Evolutionary conservation across 148 eudicot genomes (phyloP).

Genomic region (Fallopia convolvulus): DNA sequence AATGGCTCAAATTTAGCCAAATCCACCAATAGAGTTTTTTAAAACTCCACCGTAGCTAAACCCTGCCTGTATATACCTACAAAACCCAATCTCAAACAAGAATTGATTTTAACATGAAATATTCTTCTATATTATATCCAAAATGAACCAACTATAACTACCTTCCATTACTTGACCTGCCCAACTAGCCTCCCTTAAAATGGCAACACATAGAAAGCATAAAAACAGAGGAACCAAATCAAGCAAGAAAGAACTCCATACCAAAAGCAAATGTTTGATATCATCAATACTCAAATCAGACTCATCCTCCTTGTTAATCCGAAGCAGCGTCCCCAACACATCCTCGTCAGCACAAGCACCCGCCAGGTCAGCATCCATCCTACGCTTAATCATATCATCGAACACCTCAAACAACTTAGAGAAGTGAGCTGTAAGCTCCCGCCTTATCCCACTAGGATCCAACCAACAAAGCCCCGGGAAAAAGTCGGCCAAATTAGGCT

Average conservation of each 20-base stretch:
- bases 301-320: slow-evolving; percentile 8
- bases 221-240: no score
- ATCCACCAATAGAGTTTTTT: no score
- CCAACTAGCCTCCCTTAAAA: no score
- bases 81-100: no score
- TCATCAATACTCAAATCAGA: slow-evolving; percentile 20
- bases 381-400: slow-evolving; percentile 7
- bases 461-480: slow-evolving; percentile 32
- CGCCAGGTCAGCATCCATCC: slow-evolving; percentile 1
- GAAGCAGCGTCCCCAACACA: slow-evolving; percentile 23
- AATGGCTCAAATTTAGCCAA: no score
- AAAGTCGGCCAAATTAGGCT: slow-evolving; percentile 48
- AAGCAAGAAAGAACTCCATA: slow-evolving; percentile 8
- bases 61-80: no score
- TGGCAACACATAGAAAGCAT: neutral
- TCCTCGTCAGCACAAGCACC: slow-evolving; percentile 16
- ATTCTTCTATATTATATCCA: no score
- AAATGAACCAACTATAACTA: no score
- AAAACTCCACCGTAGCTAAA: no score
- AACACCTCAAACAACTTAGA: slow-evolving; percentile 31
- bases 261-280: slow-evolving; percentile 26
- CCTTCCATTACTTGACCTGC: no score
- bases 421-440: slow-evolving; percentile 31
- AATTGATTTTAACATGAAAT: no score
- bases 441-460: slow-evolving; percentile 35